phyloP scores from a whole-genome alignment of 805 yeast genomes.

The Priceomyces carsonii region DNA sequence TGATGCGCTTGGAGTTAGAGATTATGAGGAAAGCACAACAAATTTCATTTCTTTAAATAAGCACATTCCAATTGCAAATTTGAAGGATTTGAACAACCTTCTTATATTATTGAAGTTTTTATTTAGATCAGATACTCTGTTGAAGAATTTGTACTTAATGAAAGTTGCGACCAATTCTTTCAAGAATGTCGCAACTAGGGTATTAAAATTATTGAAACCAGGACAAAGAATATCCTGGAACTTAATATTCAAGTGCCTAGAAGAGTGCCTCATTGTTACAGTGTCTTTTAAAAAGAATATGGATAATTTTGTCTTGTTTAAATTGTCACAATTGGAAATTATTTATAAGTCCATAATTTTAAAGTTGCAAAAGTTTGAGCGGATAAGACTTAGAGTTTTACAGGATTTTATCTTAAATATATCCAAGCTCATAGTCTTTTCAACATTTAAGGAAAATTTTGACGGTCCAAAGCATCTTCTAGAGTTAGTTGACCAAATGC shows the following conservation, averaged over 20 bases:
- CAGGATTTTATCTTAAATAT: slow-evolving; percentile 6
- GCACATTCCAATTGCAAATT: neutral
- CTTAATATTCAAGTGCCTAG: slow-evolving; percentile 4
- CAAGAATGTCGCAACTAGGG: neutral
- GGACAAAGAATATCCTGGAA: slow-evolving; percentile 4
- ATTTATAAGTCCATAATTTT: slow-evolving; percentile 3
- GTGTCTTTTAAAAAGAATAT: slow-evolving; percentile 2
- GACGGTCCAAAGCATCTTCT: neutral
- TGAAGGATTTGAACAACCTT: slow-evolving; percentile 2
- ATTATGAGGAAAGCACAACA: neutral
- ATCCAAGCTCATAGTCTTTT: slow-evolving; percentile 2
- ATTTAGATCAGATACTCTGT: slow-evolving; percentile 8
- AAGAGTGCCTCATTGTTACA: slow-evolving; percentile 7
- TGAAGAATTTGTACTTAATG: slow-evolving; percentile 7
- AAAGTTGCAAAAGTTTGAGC: neutral
- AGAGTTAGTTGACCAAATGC: neutral
- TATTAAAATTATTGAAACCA: neutral
- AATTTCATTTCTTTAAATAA: neutral
- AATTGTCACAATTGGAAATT: slow-evolving; percentile 3
- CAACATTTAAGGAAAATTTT: slow-evolving; percentile 1
- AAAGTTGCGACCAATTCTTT: slow-evolving; percentile 2
- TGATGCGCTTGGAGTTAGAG: neutral
- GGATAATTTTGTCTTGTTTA: neutral
- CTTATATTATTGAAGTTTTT: slow-evolving; percentile 4
- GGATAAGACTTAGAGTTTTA: neutral